Evolutionary conservation across 192 early-diverging fungal species (phyloP), one percentile per base, ranked within the genome.

Genomic region (Gigaspora rosea): DNA sequence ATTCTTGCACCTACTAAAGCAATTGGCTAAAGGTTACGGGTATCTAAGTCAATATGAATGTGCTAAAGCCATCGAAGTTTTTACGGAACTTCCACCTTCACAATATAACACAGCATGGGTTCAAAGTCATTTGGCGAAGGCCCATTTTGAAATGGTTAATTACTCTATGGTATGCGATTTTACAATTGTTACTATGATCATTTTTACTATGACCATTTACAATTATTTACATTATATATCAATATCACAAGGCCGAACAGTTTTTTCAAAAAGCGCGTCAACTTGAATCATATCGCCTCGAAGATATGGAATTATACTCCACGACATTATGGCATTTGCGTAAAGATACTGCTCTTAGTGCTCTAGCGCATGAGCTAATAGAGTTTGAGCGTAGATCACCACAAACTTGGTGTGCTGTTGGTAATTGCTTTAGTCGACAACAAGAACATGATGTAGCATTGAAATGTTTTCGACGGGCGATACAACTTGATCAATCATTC

Each of bases 281-380:
- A 15, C 41, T 91, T 47, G 94, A 95, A 50, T 92, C 93, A 10
- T 90, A 87, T 78, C 87, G 92, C 4, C 76, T 91, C 35, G 86
- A 88, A 46, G 91, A 91, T 58, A 93, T 96, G 92, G 96, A 97
- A 69, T 78, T 91, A 8, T 96, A 93, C 76, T 94, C 94, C 20
- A 92, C 93, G 12, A 86, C 90, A 41, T 78, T 97, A 51, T 97
- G 96, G 96, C 95, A 96, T 75, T 79, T 94, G 65, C 86, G 86
- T 61, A 86, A 90, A 75, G 91, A 93, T 33, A 88, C 88, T n/a
- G 81, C 79, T 51, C 84, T 96, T 56, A 90, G 91, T 13, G 85
- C 86, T 59, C 83, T 97, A 52, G 94, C 93, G 0, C 90, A 95
- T 73, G 86, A 90, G 11, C 84, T 97, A 79, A 85, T 93, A 13